These are phyloP conservation scores for Jatropha podagrica DNA, from an alignment of 441 rosid genomes.

Conservation along the genomic window DNA sequence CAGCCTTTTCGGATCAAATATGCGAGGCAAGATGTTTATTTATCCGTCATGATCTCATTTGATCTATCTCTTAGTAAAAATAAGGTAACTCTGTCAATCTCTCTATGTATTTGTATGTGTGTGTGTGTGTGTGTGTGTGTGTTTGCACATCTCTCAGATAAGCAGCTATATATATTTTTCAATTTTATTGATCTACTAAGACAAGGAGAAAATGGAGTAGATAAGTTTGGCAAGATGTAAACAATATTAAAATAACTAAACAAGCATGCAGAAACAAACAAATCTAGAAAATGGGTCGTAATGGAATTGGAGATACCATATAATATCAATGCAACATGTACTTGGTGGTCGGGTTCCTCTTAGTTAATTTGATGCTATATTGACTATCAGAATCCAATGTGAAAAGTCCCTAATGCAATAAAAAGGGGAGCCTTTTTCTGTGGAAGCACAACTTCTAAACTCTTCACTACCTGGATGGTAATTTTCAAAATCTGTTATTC, in stretches of 20 bases:
- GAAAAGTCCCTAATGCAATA: not conserved
- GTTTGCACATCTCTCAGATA: not conserved
- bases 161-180: not conserved
- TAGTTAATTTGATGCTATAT: not conserved
- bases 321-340: not conserved
- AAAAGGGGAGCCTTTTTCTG: not conserved
- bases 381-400: not conserved
- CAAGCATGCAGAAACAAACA: not conserved
- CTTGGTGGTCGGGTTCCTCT: not conserved
- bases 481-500: not conserved
- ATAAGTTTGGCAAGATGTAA: not conserved
- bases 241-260: not conserved
- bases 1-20: constrained; percentile 86
- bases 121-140: not conserved
- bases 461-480: not conserved
- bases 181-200: not conserved
- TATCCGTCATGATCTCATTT: constrained; percentile 79
- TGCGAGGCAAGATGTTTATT: constrained; percentile 79
- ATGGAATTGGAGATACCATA: not conserved
- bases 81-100: constrained; percentile 51
- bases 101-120: not conserved
- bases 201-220: not conserved
- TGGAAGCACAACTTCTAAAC: not conserved
- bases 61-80: constrained; percentile 50
- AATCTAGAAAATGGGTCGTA: not conserved